Evolutionary conservation across 2,329 filamentous ascomycete genomes (phyloP).

Genomic region (Fusarium succisae): DNA sequence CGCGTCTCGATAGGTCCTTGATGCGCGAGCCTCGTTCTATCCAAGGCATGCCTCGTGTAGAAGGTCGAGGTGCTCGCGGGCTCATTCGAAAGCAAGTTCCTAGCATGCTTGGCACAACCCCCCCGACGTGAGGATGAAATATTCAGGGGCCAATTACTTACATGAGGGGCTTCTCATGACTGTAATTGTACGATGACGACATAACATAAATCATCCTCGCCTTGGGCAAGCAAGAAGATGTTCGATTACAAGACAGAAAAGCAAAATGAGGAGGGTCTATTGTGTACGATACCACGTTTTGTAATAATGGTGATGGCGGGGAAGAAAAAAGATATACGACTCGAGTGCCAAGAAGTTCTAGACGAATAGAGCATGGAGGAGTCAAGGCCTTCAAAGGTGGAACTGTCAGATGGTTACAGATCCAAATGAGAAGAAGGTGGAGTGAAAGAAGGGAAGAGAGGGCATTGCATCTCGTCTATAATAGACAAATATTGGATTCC

Average conservation of each 20-base stretch:
- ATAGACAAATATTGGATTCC: conserved; percentile 37
- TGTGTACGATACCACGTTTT: conserved; percentile 43
- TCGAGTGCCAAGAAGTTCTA: conserved; percentile 12
- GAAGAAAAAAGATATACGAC: conserved; percentile 19
- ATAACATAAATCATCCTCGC: not conserved
- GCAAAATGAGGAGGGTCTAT: conserved; percentile 12
- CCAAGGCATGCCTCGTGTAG: conserved; percentile 80
- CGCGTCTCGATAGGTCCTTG: conserved; percentile 82
- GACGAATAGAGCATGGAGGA: conserved; percentile 1
- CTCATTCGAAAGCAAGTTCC: conserved; percentile 66
- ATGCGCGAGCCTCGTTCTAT: conserved; percentile 95
- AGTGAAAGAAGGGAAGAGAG: conserved; percentile 1
- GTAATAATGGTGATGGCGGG: conserved; percentile 36
- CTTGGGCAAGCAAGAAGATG: not conserved
- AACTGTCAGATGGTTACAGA: not conserved
- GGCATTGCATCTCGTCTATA: conserved; percentile 13
- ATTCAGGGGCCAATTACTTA: not conserved
- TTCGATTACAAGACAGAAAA: conserved; percentile 12
- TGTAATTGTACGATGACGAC: not conserved
- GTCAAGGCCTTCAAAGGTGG: not conserved
- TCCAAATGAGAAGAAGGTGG: conserved; percentile 9
- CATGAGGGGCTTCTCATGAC: conserved; percentile 1
- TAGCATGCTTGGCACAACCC: conserved; percentile 56
- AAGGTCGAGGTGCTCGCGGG: conserved; percentile 60
- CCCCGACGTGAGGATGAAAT: conserved; percentile 46